Evolutionary conservation across 129 eudicot genomes (phyloP).

Genomic region (Arctium lappa): DNA sequence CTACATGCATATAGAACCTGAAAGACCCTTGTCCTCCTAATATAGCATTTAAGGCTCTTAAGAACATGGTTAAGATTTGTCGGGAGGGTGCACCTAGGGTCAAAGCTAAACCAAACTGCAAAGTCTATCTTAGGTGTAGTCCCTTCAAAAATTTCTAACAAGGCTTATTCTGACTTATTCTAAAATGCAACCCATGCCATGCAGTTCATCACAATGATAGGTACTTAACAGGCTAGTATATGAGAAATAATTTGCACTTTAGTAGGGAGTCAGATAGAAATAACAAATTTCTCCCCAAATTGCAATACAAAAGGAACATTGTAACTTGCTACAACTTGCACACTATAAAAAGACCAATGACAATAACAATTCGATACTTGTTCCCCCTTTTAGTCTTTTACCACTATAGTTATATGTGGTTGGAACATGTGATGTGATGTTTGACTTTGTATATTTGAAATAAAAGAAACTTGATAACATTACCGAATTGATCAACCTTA

Average conservation of each 20-base stretch:
- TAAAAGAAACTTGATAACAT: slow-evolving; percentile 4
- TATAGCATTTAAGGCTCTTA: no score
- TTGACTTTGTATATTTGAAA: neutral
- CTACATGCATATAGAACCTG: no score
- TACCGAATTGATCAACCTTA: slow-evolving; percentile 85
- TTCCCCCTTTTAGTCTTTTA: neutral
- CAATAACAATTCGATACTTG: neutral
- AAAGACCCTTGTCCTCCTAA: no score
- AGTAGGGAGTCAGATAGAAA: neutral
- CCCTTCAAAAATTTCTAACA: neutral
- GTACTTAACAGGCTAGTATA: neutral
- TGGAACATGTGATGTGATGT: neutral
- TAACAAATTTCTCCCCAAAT: neutral
- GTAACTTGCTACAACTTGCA: no score
- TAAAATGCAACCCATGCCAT: no score
- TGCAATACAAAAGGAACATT: neutral
- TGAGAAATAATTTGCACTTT: neutral
- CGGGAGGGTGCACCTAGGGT: no score
- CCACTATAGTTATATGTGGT: neutral
- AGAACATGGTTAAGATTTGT: no score
- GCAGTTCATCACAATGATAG: neutral
- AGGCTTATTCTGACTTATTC: neutral
- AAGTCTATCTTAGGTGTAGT: no score
- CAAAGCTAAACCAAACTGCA: no score
- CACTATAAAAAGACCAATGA: neutral